A percentile compares a stretch with the other conserved stretches of the same genome.
These are phyloP conservation scores for Phytophthora podocarpi DNA, from an alignment of 352 stramenopile species.

Conservation along the genomic window DNA sequence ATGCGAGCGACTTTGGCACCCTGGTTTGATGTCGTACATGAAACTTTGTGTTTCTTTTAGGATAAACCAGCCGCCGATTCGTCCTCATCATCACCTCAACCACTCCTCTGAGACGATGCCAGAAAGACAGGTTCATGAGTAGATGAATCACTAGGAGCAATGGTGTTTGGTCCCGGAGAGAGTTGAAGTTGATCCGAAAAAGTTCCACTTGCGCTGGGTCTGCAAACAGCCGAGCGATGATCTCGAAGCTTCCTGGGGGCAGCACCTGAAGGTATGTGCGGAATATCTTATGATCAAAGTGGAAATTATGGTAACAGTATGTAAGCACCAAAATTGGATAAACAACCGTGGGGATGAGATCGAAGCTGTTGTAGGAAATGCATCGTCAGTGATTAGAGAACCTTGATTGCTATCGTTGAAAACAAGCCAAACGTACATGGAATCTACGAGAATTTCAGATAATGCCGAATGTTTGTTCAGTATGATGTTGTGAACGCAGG, in stretches of 20 bases:
- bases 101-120: conserved; percentile 26
- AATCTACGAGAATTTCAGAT: conserved; percentile 40
- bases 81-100: conserved; percentile 17
- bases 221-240: conserved; percentile 32
- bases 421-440: conserved; percentile 29
- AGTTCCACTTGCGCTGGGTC: conserved; percentile 39
- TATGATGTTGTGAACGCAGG: conserved; percentile 28
- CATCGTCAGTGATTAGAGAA: not conserved
- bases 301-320: conserved; percentile 40
- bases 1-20: conserved; percentile 26
- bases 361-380: conserved; percentile 43
- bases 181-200: conserved; percentile 39
- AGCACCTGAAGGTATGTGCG: conserved; percentile 22
- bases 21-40: conserved; percentile 1
- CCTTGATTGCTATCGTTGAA: too few species aligned
- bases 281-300: conserved; percentile 37
- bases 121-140: conserved; percentile 35
- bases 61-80: conserved; percentile 32
- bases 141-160: conserved; percentile 35
- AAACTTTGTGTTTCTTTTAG: conserved; percentile 25
- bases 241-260: conserved; percentile 36
- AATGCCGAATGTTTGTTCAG: conserved; percentile 30
- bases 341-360: conserved; percentile 39
- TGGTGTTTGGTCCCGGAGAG: conserved; percentile 27
- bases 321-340: conserved; percentile 38